Percentiles rank a stretch among this genome's conserved stretches.
Conservation (phyloP, 352 stramenopile species). For the Phytophthora constricta region DNA sequence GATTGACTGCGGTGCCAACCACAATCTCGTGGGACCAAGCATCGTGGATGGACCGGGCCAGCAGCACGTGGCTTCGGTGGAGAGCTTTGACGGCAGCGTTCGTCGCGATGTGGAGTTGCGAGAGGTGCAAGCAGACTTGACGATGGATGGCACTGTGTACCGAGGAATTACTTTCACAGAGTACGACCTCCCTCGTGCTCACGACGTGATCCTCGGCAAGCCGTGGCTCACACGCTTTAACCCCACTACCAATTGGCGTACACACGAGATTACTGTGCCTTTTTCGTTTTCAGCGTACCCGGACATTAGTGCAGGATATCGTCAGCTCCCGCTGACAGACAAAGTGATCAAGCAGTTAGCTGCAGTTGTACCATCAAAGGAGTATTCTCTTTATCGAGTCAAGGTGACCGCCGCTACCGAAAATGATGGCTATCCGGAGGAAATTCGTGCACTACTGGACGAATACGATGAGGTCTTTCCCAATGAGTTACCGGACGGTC, state of each 20-base stretch:
- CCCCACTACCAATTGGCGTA: conserved; percentile 8
- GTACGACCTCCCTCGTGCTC: background rate
- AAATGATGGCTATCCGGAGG: background rate
- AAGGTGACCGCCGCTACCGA: background rate
- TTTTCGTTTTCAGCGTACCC: background rate
- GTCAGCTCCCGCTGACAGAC: background rate
- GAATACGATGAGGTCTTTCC: background rate
- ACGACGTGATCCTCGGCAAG: conserved; percentile 27
- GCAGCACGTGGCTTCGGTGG: background rate
- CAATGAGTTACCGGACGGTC: background rate
- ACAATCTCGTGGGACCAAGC: background rate
- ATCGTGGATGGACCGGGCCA: background rate
- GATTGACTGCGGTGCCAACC: background rate
- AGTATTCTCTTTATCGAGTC: background rate
- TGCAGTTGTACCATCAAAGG: background rate
- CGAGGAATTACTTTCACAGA: conserved; percentile 7
- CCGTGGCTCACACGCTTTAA: conserved; percentile 19
- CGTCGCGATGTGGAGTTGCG: background rate
- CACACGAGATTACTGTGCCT: conserved; percentile 11
- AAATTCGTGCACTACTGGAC: background rate
- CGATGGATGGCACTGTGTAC: background rate
- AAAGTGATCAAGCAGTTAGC: background rate
- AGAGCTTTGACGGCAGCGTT: background rate
- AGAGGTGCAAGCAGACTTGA: conserved; percentile 6
- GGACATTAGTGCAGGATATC: background rate